Evolutionary conservation across 1,284 basidiomycete species (phyloP), one percentile per base, ranked within the genome.

Genomic region (Xerocomus subilludens): DNA sequence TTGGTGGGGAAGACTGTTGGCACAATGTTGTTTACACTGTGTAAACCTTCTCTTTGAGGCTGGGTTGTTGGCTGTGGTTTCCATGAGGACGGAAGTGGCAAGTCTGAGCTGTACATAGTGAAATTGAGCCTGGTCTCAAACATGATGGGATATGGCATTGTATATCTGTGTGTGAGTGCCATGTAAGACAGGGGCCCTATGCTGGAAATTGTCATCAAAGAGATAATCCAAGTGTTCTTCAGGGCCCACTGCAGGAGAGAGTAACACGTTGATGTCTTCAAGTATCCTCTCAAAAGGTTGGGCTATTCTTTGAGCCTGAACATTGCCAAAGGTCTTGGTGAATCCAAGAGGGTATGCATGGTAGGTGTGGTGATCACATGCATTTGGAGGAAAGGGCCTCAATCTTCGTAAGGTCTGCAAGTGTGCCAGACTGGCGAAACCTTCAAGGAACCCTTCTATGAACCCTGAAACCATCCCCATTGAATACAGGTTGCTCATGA

Each of bases 71-170:
- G 59, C 68, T 0, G n/a, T 27, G 10, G 64, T 67, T 3, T 73
- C 68, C 0, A 59, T 20, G 8, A 75, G 5, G 5, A 56, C 47
- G 2, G 67, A 63, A 3, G 74, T 75, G 9, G 55, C 60, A 2
- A 75, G 27, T 16, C 74, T 73, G 2, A 75, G 59, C 25, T 75
- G 73, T 2, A 75, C 58, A 2, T 59, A 70, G 16, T 75, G 73
- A 11, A 72, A 75, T 0, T 45, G 36, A 3, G 74, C 58, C 20
- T 75, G 63, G 5, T 75, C 73, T 1, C 55, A 32, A 2, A 58
- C 51, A 0, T 59, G 33, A 35, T 75, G 74, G 1, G 51, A 64
- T 5, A 75, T 45, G 3, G 10, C 9, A 11, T 74, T 67, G 42
- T 75, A 74, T 0, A 75, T 67, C 33, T 75, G 74, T 5, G 35